Percentiles rank a stretch among this genome's conserved stretches.
Evolutionary conservation across 1,284 basidiomycete species (phyloP).

Genomic region (Fomes fomentarius): DNA sequence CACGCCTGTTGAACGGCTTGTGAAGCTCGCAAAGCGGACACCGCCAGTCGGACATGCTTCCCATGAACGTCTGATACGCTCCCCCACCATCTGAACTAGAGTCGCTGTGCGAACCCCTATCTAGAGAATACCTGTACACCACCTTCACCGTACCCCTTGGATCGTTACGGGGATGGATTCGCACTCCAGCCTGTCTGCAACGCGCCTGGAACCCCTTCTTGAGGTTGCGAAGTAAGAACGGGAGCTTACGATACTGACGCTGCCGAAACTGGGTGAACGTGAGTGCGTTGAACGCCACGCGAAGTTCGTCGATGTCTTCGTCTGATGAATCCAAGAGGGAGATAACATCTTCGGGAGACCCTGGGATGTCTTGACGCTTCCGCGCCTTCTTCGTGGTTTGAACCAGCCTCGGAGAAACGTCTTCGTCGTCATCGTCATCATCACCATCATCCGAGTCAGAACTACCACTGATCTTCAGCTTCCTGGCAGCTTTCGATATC

Average conservation of each 20-base stretch:
- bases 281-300: conserved; percentile 36
- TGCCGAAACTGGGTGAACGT: conserved; percentile 30
- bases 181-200: conserved; percentile 5
- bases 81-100: conserved; percentile 7
- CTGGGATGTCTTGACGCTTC: not conserved
- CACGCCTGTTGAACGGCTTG: conserved; percentile 47
- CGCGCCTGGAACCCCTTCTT: conserved; percentile 36
- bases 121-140: conserved; percentile 30
- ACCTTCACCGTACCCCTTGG: conserved; percentile 32
- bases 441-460: not conserved
- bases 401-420: not conserved
- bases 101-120: conserved; percentile 8
- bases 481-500: conserved; percentile 7
- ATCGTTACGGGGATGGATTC: conserved; percentile 18
- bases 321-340: conserved; percentile 17
- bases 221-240: conserved; percentile 57
- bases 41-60: conserved; percentile 40
- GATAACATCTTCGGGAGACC: conserved; percentile 9
- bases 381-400: not conserved
- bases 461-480: conserved; percentile 1
- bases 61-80: conserved; percentile 21
- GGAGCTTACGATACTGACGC: conserved; percentile 36
- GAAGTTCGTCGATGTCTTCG: conserved; percentile 33
- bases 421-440: no score
- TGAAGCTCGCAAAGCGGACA: conserved; percentile 69